Conservation (phyloP, 169 alveolate species). For the Babesia sp. region DNA sequence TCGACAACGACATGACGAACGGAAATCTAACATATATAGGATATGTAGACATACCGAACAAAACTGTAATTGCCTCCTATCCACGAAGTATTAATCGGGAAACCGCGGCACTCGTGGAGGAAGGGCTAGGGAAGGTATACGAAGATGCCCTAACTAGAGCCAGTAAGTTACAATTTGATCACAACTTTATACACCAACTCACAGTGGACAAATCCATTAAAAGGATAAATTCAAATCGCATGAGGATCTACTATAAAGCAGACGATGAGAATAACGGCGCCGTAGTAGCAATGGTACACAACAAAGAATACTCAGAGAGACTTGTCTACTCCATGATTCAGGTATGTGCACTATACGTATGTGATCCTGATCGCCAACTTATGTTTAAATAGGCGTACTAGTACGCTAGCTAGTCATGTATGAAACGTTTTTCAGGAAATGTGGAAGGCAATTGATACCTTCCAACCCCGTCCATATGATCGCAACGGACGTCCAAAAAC, state of each 20-base stretch:
- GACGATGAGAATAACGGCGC: slow-evolving; percentile 16
- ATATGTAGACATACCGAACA: background rate
- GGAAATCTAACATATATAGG: slow-evolving; percentile 28
- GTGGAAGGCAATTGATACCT: background rate
- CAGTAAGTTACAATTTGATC: background rate
- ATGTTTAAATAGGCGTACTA: background rate
- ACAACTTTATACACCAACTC: background rate
- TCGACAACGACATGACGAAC: slow-evolving; percentile 35
- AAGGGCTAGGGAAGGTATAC: slow-evolving; percentile 6
- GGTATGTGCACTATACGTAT: slow-evolving; percentile 9
- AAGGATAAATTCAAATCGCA: background rate
- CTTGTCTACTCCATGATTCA: slow-evolving; percentile 34
- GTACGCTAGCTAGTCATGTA: background rate
- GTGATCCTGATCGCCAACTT: background rate
- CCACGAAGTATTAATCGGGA: slow-evolving; percentile 5
- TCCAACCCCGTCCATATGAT: background rate
- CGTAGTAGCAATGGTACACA: slow-evolving; percentile 21
- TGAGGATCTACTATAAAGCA: slow-evolving; percentile 16
- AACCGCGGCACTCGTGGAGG: background rate
- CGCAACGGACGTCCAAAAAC: background rate
- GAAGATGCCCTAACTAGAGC: background rate
- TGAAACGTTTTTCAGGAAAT: background rate
- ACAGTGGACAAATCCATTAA: background rate
- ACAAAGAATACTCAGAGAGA: slow-evolving; percentile 42
- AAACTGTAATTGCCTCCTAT: slow-evolving; percentile 10